Base-by-base conservation (phyloP, 2,329 filamentous ascomycete genomes). In the Colletotrichum paranaense region DNA sequence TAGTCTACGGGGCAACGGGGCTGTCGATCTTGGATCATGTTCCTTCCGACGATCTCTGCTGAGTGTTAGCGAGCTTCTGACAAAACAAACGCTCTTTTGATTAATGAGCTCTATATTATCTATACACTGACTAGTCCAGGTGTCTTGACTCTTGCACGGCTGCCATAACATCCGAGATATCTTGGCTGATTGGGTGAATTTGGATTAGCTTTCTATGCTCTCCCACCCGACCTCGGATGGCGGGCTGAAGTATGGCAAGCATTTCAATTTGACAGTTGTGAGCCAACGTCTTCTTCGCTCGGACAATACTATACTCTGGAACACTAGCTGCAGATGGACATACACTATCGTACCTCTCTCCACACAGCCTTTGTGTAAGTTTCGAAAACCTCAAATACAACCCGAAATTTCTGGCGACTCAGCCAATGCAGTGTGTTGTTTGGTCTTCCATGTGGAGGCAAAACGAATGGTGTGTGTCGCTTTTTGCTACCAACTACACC, bases 261-360 rank as follows among this genome's bases (percentile, higher is more conserved):
- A 49, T 49, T n/a, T n/a, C 68, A 19, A 42, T 22, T 53, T 63
- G 46, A 56, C 56, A 67, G 19, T 35, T 67, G 58, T 24, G 19
- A 59, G 32, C 38, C 24, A 59, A 60, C n/a, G 38, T 38, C 53
- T 65, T 7, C 4, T 67, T 32, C 30, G 42, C 42, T 53, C 16
- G 22, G 57, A 14, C 26, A 26, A 56, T 28, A 58, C 63, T 55
- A 16, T 12, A 52, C 32, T 35, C 58, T 63, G 69, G 57, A 55
- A 38, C 58, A 42, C 38, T 53, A 58, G 59, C 49, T 68, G 69
- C 65, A 58, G 58, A 32, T 60, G 53, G 42, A 32, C 69, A 30
- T 24, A 42, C 52, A 57, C 30, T 53, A 49, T 49, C 42, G 52
- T 11, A 11, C 26, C n/a, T 42, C 22, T 53, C 16, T 57, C 49